Percentiles rank a stretch among this genome's conserved stretches.
phyloP scores from a whole-genome alignment of 2,329 filamentous ascomycete species.

The Microdochium bolleyi region DNA sequence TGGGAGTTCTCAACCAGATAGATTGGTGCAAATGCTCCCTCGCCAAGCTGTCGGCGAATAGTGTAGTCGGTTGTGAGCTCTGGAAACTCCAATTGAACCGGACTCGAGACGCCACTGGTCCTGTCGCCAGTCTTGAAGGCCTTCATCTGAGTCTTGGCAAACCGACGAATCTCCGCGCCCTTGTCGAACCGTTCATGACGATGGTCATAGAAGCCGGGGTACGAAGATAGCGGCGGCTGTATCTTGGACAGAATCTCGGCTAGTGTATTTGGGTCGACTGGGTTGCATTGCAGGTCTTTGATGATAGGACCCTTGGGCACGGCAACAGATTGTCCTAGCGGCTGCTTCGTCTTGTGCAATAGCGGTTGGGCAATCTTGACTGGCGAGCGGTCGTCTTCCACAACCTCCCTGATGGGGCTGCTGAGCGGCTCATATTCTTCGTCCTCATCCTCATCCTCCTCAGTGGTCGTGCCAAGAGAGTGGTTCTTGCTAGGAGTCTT shows the following conservation, averaged over 20 bases:
- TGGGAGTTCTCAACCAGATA: slow-evolving; percentile 78
- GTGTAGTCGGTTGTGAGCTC: slow-evolving; percentile 62
- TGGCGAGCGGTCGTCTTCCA: slow-evolving; percentile 40
- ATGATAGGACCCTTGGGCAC: slow-evolving; percentile 64
- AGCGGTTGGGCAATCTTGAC: slow-evolving; percentile 44
- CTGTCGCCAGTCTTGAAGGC: slow-evolving; percentile 50
- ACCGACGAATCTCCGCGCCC: slow-evolving; percentile 72
- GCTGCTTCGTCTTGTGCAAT: slow-evolving; percentile 22
- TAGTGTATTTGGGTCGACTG: slow-evolving; percentile 70
- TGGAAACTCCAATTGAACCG: slow-evolving; percentile 61
- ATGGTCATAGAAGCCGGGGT: slow-evolving; percentile 74
- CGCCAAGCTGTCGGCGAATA: slow-evolving; percentile 78
- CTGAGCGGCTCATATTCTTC: slow-evolving; percentile 38
- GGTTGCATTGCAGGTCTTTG: slow-evolving; percentile 79
- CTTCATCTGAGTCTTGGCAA: slow-evolving; percentile 59
- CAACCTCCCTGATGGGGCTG: slow-evolving; percentile 65
- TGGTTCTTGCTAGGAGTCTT: slow-evolving; percentile 69
- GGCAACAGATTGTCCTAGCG: slow-evolving; percentile 23
- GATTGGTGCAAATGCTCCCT: slow-evolving; percentile 90
- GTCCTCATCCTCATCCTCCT: slow-evolving; percentile 21
- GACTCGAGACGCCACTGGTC: slow-evolving; percentile 47
- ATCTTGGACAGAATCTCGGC: slow-evolving; percentile 67
- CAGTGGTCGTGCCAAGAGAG: slow-evolving; percentile 15
- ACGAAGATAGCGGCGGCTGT: slow-evolving; percentile 65
- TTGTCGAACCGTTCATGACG: slow-evolving; percentile 55